Percentiles rank a stretch among this genome's conserved stretches.
phyloP scores from a whole-genome alignment of 805 yeast species.

The Metschnikowia lochheadii region DNA sequence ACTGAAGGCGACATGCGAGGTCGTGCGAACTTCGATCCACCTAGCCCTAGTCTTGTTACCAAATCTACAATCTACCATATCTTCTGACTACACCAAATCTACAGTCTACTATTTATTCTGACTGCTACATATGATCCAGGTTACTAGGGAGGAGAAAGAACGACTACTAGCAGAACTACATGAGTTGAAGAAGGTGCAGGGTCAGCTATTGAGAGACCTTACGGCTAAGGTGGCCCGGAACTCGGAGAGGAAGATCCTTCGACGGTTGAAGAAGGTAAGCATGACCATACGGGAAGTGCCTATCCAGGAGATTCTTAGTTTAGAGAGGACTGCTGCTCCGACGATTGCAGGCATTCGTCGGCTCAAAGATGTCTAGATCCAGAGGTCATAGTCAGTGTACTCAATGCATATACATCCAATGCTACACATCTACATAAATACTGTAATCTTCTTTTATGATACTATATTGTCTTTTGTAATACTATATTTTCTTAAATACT shows the following conservation, averaged over 20 bases:
- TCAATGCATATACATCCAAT: no score
- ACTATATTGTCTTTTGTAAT: no score
- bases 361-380: not conserved
- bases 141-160: constrained; percentile 31
- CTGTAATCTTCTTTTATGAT: no score
- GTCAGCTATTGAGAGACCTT: constrained; percentile 23
- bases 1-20: constrained; percentile 5
- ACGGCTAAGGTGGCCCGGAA: constrained; percentile 22
- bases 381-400: no score
- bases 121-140: not conserved
- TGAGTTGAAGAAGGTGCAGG: constrained; percentile 19
- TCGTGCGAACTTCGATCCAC: constrained; percentile 4
- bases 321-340: constrained; percentile 41
- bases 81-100: no score
- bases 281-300: constrained; percentile 48
- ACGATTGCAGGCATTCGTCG: constrained; percentile 18
- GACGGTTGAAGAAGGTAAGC: constrained; percentile 44
- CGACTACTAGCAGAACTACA: constrained; percentile 29
- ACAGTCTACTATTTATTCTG: no score
- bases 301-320: constrained; percentile 39
- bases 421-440: no score
- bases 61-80: no score
- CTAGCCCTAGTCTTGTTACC: no score
- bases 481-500: no score
- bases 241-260: constrained; percentile 34